Conservation (phyloP, 306 rosid genomes). For the Lathyrus sativus region DNA sequence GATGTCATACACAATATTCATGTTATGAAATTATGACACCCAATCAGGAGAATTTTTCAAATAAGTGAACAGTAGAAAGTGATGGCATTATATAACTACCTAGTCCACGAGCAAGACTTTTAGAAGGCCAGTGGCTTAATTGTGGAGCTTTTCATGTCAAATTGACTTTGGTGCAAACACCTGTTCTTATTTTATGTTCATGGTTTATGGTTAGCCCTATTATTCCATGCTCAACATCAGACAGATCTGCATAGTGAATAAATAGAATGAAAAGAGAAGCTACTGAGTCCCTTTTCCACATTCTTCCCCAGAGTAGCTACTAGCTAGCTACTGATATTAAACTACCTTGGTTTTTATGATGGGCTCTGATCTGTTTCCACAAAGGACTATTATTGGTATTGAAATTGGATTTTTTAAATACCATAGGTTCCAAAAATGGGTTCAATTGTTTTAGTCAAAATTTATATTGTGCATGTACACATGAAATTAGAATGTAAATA, state of each 20-base stretch:
- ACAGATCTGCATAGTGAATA: slow-evolving; percentile 17
- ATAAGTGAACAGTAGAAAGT: slow-evolving; percentile 33
- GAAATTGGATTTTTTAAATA: slow-evolving; percentile 30
- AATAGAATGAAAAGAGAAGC: slow-evolving; percentile 25
- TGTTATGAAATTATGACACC: slow-evolving; percentile 22
- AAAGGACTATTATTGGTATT: background rate
- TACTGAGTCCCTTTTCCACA: background rate
- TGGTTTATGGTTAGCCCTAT: slow-evolving; percentile 10
- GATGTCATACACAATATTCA: slow-evolving; percentile 20
- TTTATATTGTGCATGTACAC: slow-evolving; percentile 11
- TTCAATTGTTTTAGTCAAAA: slow-evolving; percentile 23
- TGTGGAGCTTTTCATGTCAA: slow-evolving; percentile 27
- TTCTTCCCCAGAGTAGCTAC: slow-evolving; percentile 14
- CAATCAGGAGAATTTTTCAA: slow-evolving; percentile 25
- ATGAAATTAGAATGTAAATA: slow-evolving; percentile 14
- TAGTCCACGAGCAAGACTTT: slow-evolving; percentile 14
- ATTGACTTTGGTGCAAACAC: slow-evolving; percentile 22
- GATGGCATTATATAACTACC: slow-evolving; percentile 14
- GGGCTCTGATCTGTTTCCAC: slow-evolving; percentile 23
- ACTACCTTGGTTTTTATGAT: slow-evolving; percentile 19
- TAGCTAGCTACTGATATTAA: slow-evolving; percentile 9
- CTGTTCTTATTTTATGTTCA: slow-evolving; percentile 19
- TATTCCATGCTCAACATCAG: slow-evolving; percentile 24
- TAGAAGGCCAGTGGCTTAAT: slow-evolving; percentile 19
- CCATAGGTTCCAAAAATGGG: background rate